Conservation (phyloP, 1,284 basidiomycete species). For the Fomitopsis schrenkii region DNA sequence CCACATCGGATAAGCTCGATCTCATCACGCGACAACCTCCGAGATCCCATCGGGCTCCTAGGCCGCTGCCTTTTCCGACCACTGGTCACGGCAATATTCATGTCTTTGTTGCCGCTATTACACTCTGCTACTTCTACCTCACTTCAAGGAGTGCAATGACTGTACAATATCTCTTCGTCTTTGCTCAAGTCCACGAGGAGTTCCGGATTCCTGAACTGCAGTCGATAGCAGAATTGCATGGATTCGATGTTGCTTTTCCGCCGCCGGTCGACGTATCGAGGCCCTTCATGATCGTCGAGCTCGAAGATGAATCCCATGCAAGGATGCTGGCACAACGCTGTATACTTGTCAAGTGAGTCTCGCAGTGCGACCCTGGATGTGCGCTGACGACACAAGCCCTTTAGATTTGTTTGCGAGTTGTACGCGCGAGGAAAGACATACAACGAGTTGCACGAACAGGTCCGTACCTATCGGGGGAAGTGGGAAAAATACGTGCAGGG, state of each 20-base stretch:
- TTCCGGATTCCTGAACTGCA: conserved; percentile 80
- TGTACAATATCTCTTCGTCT: conserved; percentile 62
- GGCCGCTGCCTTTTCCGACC: neutral
- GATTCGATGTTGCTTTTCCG: conserved; percentile 49
- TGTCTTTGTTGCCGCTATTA: no score
- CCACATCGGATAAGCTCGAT: neutral
- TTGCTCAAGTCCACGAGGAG: conserved; percentile 76
- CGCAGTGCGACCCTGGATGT: conserved; percentile 4
- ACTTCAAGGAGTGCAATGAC: neutral
- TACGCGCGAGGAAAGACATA: conserved; percentile 71
- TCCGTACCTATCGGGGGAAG: conserved; percentile 40
- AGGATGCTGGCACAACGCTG: conserved; percentile 72
- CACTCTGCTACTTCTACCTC: neutral
- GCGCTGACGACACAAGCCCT: conserved; percentile 4
- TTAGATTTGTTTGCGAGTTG: conserved; percentile 74
- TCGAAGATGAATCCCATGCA: conserved; percentile 74
- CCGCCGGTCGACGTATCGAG: conserved; percentile 48
- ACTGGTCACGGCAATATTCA: no score
- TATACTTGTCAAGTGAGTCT: conserved; percentile 72
- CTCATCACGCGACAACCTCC: neutral
- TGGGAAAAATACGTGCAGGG: conserved; percentile 62
- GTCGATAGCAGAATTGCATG: conserved; percentile 66
- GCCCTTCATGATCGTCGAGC: conserved; percentile 72
- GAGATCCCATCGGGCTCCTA: neutral
- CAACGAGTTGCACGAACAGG: conserved; percentile 62